These are phyloP conservation scores for Phaeosphaeria sp. DNA, from an alignment of 2,329 filamentous ascomycete genomes.

Conservation along the genomic window DNA sequence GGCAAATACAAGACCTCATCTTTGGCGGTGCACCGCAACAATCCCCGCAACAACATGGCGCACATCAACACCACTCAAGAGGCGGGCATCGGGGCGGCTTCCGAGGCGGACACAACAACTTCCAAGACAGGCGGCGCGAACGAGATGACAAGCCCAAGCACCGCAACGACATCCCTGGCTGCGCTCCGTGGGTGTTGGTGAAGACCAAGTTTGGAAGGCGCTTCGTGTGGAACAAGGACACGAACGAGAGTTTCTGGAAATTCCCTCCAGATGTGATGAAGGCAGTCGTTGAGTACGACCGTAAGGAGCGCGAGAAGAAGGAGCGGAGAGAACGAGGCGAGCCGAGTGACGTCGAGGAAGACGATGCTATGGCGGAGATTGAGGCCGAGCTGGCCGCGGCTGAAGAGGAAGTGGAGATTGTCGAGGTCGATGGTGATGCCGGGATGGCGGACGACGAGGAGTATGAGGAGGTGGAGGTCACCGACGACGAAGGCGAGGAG, in stretches of 20 bases:
- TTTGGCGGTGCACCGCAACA: slow-evolving; percentile 35
- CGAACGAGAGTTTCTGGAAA: slow-evolving; percentile 92
- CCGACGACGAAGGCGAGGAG: slow-evolving; percentile 61
- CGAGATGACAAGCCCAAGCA: slow-evolving; percentile 81
- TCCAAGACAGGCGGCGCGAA: slow-evolving; percentile 69
- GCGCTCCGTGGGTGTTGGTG: slow-evolving; percentile 89
- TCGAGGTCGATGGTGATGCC: slow-evolving; percentile 48
- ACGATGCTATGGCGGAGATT: slow-evolving; percentile 43
- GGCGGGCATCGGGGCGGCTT: slow-evolving; percentile 47
- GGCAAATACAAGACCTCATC: slow-evolving; percentile 60
- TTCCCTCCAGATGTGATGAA: slow-evolving; percentile 87
- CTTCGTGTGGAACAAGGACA: slow-evolving; percentile 88
- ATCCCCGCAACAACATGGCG: slow-evolving; percentile 21
- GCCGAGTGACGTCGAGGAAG: slow-evolving; percentile 42
- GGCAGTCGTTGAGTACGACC: slow-evolving; percentile 72
- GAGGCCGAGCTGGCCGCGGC: slow-evolving; percentile 39
- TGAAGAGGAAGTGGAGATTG: slow-evolving; percentile 40
- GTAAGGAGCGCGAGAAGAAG: slow-evolving; percentile 73
- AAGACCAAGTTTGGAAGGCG: slow-evolving; percentile 87
- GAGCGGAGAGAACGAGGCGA: slow-evolving; percentile 58
- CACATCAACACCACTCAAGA: slow-evolving; percentile 20
- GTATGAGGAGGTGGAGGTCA: slow-evolving; percentile 80
- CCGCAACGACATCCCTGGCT: slow-evolving; percentile 79
- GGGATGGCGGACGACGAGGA: slow-evolving; percentile 68
- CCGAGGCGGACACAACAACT: slow-evolving; percentile 60